Evolutionary conservation across 352 stramenopile genomes (phyloP).

Genomic region (Phytophthora colocasiae): DNA sequence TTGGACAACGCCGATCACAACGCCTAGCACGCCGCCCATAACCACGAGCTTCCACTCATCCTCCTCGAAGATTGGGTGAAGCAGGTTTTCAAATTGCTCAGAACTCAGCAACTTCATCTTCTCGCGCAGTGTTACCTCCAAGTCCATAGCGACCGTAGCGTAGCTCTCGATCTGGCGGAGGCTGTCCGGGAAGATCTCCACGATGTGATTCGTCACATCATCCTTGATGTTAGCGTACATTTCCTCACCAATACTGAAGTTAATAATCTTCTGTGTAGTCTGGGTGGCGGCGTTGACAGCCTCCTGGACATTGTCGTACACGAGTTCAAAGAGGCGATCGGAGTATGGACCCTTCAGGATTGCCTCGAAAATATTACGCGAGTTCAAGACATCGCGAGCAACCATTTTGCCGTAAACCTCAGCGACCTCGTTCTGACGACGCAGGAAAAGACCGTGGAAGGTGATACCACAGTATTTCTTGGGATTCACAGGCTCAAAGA

Average conservation of each 20-base stretch:
- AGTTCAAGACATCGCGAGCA: constrained; percentile 84
- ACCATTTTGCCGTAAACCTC: constrained; percentile 90
- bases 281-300: constrained; percentile 82
- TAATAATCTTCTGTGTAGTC: constrained; percentile 86
- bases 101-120: constrained; percentile 92
- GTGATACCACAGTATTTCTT: constrained; percentile 89
- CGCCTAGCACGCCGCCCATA: constrained; percentile 94
- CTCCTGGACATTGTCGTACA: constrained; percentile 89
- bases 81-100: constrained; percentile 94
- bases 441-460: constrained; percentile 96
- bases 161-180: constrained; percentile 94
- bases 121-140: constrained; percentile 92
- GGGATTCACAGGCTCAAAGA: constrained; percentile 92
- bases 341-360: constrained; percentile 91
- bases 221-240: constrained; percentile 90
- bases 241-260: constrained; percentile 83
- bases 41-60: constrained; percentile 99
- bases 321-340: constrained; percentile 86
- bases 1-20: constrained; percentile 93
- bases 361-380: constrained; percentile 89
- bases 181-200: constrained; percentile 86
- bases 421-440: constrained; percentile 92
- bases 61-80: constrained; percentile 99
- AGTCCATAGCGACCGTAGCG: constrained; percentile 91
- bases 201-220: constrained; percentile 90